Evolutionary conservation across 2,329 filamentous ascomycete species (phyloP).

Genomic region (Nakataea oryzae): DNA sequence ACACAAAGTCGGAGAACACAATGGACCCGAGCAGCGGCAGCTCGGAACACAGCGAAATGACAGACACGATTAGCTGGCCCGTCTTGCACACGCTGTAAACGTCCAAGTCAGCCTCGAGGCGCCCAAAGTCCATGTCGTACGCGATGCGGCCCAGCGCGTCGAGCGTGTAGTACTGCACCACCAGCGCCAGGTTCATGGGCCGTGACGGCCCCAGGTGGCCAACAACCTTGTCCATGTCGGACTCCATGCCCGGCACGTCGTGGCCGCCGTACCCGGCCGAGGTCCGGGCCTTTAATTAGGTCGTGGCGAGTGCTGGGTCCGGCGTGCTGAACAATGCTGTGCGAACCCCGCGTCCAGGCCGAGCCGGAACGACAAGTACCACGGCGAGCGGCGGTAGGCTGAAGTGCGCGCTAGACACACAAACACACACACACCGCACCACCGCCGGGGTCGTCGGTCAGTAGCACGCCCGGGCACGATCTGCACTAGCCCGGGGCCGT

Average conservation of each 20-base stretch:
- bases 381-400: slow-evolving; percentile 1
- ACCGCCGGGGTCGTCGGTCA: slow-evolving; percentile 3
- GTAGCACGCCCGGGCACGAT: slow-evolving; percentile 4
- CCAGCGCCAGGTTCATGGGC: neutral
- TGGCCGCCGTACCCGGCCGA: slow-evolving; percentile 1
- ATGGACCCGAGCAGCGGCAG: neutral
- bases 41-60: neutral
- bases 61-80: neutral
- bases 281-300: slow-evolving; percentile 1
- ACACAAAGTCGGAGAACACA: neutral
- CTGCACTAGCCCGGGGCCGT: slow-evolving; percentile 1
- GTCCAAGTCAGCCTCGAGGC: neutral
- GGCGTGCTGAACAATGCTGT: slow-evolving; percentile 5
- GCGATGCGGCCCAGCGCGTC: neutral
- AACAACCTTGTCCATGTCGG: neutral
- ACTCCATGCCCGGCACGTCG: slow-evolving; percentile 1
- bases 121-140: neutral
- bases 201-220: neutral
- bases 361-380: neutral
- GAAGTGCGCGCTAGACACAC: neutral
- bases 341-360: neutral
- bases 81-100: neutral
- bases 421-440: neutral
- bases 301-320: neutral
- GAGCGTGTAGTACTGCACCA: neutral